Evolutionary conservation across 495 filamentous ascomycete species (phyloP).

Genomic region (Daldinia loculata): DNA sequence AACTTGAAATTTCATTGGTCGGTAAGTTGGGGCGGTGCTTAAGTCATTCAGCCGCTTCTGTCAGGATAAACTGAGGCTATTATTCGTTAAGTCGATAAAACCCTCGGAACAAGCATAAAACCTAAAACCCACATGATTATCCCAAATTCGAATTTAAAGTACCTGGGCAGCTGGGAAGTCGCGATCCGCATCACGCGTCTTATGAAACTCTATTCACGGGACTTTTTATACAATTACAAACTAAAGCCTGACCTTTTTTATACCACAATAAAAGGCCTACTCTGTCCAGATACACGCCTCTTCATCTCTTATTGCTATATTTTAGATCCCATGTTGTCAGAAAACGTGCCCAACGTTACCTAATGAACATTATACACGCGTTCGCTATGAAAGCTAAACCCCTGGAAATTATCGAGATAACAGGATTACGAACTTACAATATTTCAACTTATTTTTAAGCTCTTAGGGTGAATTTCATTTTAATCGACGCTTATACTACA

Average conservation of each 20-base stretch:
- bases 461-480: background rate
- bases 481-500: background rate
- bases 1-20: conserved; percentile 15
- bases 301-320: conserved; percentile 1
- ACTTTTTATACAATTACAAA: conserved; percentile 22
- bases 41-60: conserved; percentile 36
- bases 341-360: background rate
- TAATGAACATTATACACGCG: conserved; percentile 3
- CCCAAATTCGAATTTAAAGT: background rate
- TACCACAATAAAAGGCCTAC: conserved; percentile 16
- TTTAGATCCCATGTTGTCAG: conserved; percentile 3
- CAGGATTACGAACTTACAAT: background rate
- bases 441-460: background rate
- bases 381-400: background rate
- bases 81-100: conserved; percentile 12
- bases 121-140: conserved; percentile 32
- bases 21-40: conserved; percentile 29
- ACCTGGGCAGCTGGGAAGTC: conserved; percentile 16
- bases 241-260: conserved; percentile 26
- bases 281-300: background rate
- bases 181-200: conserved; percentile 48
- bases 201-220: conserved; percentile 41
- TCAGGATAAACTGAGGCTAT: conserved; percentile 7
- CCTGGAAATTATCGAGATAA: background rate
- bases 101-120: conserved; percentile 25